Base-by-base conservation (phyloP, 768 basidiomycete species). In the Russula sp. region DNA sequence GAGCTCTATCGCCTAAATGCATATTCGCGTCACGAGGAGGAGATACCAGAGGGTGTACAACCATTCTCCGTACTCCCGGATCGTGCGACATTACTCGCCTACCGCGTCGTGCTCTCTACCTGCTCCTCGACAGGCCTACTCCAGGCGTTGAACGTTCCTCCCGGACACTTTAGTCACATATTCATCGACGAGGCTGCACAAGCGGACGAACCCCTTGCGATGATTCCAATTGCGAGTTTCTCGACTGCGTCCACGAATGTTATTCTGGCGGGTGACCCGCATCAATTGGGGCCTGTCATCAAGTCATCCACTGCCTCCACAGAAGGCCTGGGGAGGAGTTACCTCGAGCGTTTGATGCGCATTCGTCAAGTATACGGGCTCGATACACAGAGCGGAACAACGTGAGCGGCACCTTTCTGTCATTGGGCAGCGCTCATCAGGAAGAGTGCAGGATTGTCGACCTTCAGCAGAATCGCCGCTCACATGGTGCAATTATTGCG, bases 161-260 rank as follows among this genome's bases (percentile, higher is more conserved):
- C 77, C 9, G 85, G 85, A 0, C 82, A 84, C 68, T 87, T 82
- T 66, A 79, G 72, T 1, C 81, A 86, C 64, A 81, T 87, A 14
- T 83, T 87, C 65, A 73, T 85, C 45, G 85, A 87, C 66, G 85
- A 87, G 62, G 85, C 84, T 5, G 85, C 84, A 0, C 84, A 87
- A 66, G 85, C 79, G 0, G 79, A 78, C 45, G 85, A 87, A 68
- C 84, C 85, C 0, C 81, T 61, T 64, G 71, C 78, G 7, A 81
- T 86, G 78, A 75, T 84, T 6, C 68, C 75, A 1, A 72, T 78
- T 40, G 70, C 66, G 69, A 13, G 71, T 4, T 68, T 77, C 61
- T 73, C 74, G 3, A 71, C 70, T 62, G 44, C 65, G 9, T n/a
- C 64, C 3, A 78, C 77, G 1, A 77, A 76, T 34, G 64, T 78